Conservation (phyloP, 768 basidiomycete species). For the Xanthoconium purpureum region DNA sequence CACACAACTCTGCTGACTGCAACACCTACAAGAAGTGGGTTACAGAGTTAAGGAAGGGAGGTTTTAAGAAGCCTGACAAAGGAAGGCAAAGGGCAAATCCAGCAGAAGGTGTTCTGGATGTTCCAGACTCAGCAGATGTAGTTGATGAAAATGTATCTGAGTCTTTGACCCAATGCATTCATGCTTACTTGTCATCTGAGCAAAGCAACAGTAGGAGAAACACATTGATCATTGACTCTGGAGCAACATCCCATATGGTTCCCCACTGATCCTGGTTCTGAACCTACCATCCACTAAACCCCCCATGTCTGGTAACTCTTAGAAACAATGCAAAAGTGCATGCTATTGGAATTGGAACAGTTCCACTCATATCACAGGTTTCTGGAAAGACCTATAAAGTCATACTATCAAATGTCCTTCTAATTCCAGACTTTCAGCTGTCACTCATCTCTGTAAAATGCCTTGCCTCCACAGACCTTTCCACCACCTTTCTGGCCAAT, state of each 20-base stretch:
- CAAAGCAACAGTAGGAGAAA: not conserved
- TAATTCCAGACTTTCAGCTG: not conserved
- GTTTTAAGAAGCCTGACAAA: too few species aligned
- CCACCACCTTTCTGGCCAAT: not conserved
- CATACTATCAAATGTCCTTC: not conserved
- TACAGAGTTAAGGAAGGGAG: too few species aligned
- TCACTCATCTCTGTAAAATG: not conserved
- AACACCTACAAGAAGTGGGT: too few species aligned
- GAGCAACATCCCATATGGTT: not conserved
- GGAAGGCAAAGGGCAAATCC: too few species aligned
- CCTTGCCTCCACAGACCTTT: not conserved
- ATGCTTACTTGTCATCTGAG: not conserved
- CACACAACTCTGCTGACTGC: too few species aligned
- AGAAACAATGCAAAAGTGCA: not conserved
- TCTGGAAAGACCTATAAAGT: not conserved
- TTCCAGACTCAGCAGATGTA: too few species aligned
- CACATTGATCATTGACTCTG: not conserved
- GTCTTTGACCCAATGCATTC: not conserved
- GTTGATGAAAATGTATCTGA: not conserved
- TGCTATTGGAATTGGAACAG: not conserved
- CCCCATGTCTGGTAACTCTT: not conserved
- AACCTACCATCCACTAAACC: not conserved
- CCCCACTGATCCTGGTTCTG: not conserved
- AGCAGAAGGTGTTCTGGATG: too few species aligned
- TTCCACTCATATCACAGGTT: not conserved